Base-by-base conservation (phyloP, 1,284 basidiomycete genomes). In the Tylopilus sp. region DNA sequence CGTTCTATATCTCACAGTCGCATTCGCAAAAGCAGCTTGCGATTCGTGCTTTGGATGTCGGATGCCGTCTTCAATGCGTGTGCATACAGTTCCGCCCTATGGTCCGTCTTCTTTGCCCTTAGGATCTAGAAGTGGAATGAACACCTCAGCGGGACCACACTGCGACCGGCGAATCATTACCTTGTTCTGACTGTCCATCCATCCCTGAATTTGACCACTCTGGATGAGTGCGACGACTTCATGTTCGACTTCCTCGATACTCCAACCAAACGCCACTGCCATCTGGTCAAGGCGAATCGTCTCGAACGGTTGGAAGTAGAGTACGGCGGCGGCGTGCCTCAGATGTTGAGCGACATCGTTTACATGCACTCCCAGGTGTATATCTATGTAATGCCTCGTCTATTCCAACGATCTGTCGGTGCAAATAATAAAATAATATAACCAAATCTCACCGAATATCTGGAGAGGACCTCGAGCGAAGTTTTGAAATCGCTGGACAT, bases 221-320 rank as follows among this genome's bases (percentile, higher is more conserved):
- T 87, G 82, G 53, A 94, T 91, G 30, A 93, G 77, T 17, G 71
- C 67, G 7, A 90, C 83, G 38, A 93, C 81, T 54, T 85, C 79
- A 39, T 73, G 70, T 64, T 88, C 83, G 15, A 88, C 79, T 52
- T 83, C 80, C 11, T 80, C 78, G 5, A 85, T 71, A 0, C 76
- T 74, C 82, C 89, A 89, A 7, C 92, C 92, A 60, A 95, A 94
- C 4, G 90, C 88, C 2, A 69, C 68, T 35, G 84, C 82, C 85
- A 94, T 89, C 29, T 87, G 77, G 36, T 83, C 78, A 21, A 95
- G 78, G 56, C 80, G 78, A 63, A 94, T 88, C 15, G 85, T 80
- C 37, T 85, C 72, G 64, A 92, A 94, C 0, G 92, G 91, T 56
- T 83, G 78, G 73, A 94, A 90, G 70, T 93, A 94, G 34, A 88